Percentiles rank a stretch among this genome's conserved stretches.
Conservation (phyloP, 345 rosid genomes). For the Corchorus capsularis region DNA sequence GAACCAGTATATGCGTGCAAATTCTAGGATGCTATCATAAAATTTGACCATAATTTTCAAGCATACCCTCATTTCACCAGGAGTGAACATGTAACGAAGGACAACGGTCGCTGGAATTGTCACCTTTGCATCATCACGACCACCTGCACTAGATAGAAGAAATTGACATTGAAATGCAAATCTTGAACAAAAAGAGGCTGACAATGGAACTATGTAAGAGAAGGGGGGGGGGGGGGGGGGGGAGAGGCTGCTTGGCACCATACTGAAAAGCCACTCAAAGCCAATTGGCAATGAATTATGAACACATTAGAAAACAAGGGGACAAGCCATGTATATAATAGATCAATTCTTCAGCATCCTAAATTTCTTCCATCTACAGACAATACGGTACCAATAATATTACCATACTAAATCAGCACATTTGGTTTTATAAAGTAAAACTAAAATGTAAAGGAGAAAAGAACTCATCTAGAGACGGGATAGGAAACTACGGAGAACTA, state of each 20-base stretch:
- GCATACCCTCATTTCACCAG: constrained; percentile 83
- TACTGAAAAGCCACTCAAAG: too few species aligned
- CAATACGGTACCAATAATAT: background rate
- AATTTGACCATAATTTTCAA: background rate
- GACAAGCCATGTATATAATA: background rate
- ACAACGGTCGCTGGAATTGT: constrained; percentile 72
- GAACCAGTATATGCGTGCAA: constrained; percentile 2
- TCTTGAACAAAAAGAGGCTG: background rate
- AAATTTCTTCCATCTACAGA: background rate
- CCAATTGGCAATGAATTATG: too few species aligned
- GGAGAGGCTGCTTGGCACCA: too few species aligned
- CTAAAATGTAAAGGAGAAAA: background rate
- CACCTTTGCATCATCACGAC: constrained; percentile 89
- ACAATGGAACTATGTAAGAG: background rate
- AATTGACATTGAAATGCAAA: background rate
- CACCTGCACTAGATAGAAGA: constrained; percentile 54
- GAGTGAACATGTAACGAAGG: constrained; percentile 81
- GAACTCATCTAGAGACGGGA: too few species aligned
- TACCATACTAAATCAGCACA: background rate
- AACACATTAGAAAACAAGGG: background rate
- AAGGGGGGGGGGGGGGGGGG: too few species aligned
- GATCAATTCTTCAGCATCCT: background rate
- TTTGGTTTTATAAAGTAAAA: background rate
- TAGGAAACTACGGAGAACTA: background rate
- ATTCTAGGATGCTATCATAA: background rate